Base-by-base conservation (phyloP, 345 rosid species). In the Stellera chamaejasme region DNA sequence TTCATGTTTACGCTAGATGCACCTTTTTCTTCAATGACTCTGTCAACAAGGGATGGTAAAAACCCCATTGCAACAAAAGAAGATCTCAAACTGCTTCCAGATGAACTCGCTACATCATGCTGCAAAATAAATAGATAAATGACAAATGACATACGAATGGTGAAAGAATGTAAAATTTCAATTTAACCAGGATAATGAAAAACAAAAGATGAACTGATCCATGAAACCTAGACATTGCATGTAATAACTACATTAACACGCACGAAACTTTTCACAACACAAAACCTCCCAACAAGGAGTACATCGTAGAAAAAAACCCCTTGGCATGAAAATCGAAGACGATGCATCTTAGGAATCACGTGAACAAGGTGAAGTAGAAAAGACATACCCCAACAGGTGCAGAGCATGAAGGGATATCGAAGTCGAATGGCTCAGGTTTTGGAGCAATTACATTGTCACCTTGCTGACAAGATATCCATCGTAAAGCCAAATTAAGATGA, bases 51-150 rank as follows among this genome's bases (percentile, higher is more conserved):
- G 64, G 81, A 70, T 19, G 96, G 70, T 25, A 58, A 49, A 68
- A 78, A 93, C 41, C 99, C 96, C 99, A 93, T 89, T 71, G 75
- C 96, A 54, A 72, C 62, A 23, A 93, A 66, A 58, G 73, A 75
- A 11, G 94, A 81, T 66, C 82, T 79, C 9, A 75, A 58, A 62
- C 69, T 63, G 80, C 80, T 80, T 66, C 81, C 78, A 26, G 97
- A 87, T 64, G 99, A 89, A 65, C 97, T 87, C 63, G 99, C 86
- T 46, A 58, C 74, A 66, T 74, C 69, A 45, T 77, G 77, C 99
- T 93, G 80, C 56, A 68, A 54, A 53, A 62, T n/a, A 23, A 50
- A 58, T 1, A 59, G 50, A 43, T 15, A 49, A 55, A 13, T 56
- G 25, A n/a, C 13, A 50, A 62, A 67, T 63, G 58, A 14, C 10